Base-by-base conservation (phyloP, 345 rosid species). In the Brassica juncea region DNA sequence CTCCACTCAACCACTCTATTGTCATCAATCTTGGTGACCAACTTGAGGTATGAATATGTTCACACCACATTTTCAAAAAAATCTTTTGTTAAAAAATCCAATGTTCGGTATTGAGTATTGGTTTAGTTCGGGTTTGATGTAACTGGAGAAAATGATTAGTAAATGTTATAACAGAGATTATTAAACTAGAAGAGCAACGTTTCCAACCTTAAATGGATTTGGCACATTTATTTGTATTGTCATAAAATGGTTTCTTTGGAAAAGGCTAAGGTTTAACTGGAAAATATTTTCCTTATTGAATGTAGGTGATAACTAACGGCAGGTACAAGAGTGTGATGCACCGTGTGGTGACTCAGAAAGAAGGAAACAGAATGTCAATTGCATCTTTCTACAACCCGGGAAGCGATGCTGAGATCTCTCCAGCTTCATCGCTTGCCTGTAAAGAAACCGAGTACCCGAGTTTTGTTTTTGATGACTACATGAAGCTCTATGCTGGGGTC, bases 311-410 rank as follows among this genome's bases (percentile, higher is more conserved):
- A 2, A 95, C 89, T 21, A 95, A 95, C 61, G 99, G 99, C 6
- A 95, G 80, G 79, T 95, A 93, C 84, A 95, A 95, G 89, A 95
- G 99, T 81, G 86, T 91, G 61, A 6, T 85, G 85, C 99, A 94
- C 80, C 82, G 98, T 14, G 99, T 94, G 86, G 66, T 88, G 5
- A 92, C 93, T 35, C 93, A 92, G 61, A 65, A 85, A 1, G 93
- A 90, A 21, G 97, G 99, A 0, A 92, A 80, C 31, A 85, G 98
- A 72, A 93, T 91, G 99, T 94, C 99, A 0, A 47, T 94, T 25
- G 98, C 99, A 4, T 92, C 99, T 8, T 94, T 94, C 83, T 94
- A 92, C 86, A 94, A 94, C 76, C 99, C 99, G 1, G 95, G 93
- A 10, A 86, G 85, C 1, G 96, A 94, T 66, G 98, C 98, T 0